A percentile compares a stretch with the other conserved stretches of the same genome.
phyloP scores from a whole-genome alignment of 768 basidiomycete genomes.

The Hydnomerulius pinastri region DNA sequence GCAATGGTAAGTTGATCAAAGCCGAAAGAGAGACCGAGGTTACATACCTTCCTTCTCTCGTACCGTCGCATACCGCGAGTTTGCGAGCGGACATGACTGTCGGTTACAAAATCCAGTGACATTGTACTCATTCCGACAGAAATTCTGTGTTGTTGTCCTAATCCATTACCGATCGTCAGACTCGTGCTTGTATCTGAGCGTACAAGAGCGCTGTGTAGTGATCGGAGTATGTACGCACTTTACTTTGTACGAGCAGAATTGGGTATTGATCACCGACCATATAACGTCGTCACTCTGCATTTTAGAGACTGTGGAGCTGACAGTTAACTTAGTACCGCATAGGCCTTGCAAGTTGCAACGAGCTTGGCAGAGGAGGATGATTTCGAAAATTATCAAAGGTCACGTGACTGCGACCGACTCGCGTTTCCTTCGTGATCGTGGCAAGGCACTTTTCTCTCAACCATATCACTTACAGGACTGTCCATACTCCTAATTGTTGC shows the following conservation, averaged over 20 bases:
- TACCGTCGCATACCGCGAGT: slow-evolving; percentile 97
- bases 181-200: too few relatives aligned
- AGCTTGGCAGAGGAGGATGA: neutral
- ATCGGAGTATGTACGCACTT: slow-evolving; percentile 60
- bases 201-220: neutral
- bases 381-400: slow-evolving; percentile 8
- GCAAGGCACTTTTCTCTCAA: too few relatives aligned
- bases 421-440: too few relatives aligned
- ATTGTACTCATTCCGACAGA: slow-evolving; percentile 99
- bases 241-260: slow-evolving; percentile 99
- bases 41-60: slow-evolving; percentile 86
- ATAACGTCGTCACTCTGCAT: slow-evolving; percentile 99
- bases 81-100: slow-evolving; percentile 97
- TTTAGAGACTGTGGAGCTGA: slow-evolving; percentile 4
- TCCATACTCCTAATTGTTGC: too few relatives aligned
- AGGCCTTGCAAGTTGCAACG: too few relatives aligned
- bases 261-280: slow-evolving; percentile 92
- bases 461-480: too few relatives aligned
- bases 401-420: slow-evolving; percentile 5
- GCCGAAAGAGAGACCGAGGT: too few relatives aligned
- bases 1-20: neutral
- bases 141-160: slow-evolving; percentile 94
- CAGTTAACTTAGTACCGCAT: too few relatives aligned
- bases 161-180: slow-evolving; percentile 1
- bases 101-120: slow-evolving; percentile 94